Conservation (phyloP, 2,329 filamentous ascomycete genomes). For the Aspergillus udagawae region DNA sequence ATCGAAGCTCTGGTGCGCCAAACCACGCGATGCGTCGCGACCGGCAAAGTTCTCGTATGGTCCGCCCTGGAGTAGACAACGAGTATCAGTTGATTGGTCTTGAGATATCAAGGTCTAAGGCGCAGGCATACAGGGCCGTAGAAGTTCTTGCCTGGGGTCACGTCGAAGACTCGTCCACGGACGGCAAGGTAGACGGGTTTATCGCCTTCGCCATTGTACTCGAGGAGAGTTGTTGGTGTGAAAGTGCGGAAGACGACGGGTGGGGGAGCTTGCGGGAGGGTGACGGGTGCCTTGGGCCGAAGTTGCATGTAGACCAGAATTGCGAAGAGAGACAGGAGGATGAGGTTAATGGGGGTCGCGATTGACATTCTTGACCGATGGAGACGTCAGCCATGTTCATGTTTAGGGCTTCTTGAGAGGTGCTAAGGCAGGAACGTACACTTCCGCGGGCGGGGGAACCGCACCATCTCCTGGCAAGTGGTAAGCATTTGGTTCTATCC, state of each 20-base stretch:
- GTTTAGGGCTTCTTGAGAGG: background rate
- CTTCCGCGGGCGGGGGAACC: conserved; percentile 30
- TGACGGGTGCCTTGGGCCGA: conserved; percentile 49
- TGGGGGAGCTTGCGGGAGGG: conserved; percentile 50
- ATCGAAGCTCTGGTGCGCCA: conserved; percentile 91
- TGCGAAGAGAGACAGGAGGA: conserved; percentile 56
- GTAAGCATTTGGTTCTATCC: conserved; percentile 10
- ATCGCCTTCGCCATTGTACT: conserved; percentile 73
- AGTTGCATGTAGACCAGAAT: conserved; percentile 57
- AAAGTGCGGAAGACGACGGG: conserved; percentile 85
- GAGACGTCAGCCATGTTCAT: conserved; percentile 1
- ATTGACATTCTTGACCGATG: conserved; percentile 46
- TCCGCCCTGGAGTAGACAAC: conserved; percentile 54
- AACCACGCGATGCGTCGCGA: conserved; percentile 78
- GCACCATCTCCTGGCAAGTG: conserved; percentile 16
- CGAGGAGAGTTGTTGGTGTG: conserved; percentile 76
- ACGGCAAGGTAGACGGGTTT: conserved; percentile 86
- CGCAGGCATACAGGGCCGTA: conserved; percentile 66
- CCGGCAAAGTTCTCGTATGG: conserved; percentile 97
- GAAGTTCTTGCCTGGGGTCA: conserved; percentile 80
- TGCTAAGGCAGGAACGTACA: conserved; percentile 17
- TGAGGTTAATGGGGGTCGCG: conserved; percentile 58
- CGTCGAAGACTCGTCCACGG: conserved; percentile 86
- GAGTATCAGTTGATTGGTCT: conserved; percentile 2
- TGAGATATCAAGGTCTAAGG: background rate